Evolutionary conservation across 2,329 filamentous ascomycete genomes (phyloP).

Genomic region (Alternaria sp.): DNA sequence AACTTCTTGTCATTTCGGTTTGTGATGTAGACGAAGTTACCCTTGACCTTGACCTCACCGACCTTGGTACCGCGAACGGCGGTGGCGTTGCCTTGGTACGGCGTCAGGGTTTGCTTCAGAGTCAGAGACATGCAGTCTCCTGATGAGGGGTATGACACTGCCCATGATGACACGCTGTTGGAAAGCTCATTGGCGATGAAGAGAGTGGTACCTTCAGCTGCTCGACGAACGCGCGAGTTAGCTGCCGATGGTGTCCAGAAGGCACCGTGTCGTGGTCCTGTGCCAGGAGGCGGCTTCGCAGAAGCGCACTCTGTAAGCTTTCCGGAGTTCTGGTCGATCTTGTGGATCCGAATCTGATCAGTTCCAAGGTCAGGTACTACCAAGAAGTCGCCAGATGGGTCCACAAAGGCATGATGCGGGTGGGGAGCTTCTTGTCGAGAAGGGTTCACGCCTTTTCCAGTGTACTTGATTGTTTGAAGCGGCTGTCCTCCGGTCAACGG

Average conservation of each 20-base stretch:
- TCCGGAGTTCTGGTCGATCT: constrained; percentile 58
- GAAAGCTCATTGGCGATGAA: constrained; percentile 48
- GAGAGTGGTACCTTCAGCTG: constrained; percentile 33
- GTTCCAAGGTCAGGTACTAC: constrained; percentile 64
- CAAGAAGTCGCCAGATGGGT: constrained; percentile 61
- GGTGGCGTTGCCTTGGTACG: constrained; percentile 42
- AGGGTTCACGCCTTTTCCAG: constrained; percentile 54
- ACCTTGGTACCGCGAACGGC: constrained; percentile 43
- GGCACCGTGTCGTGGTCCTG: constrained; percentile 63
- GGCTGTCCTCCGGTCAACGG: constrained; percentile 41
- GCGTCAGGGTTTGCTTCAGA: constrained; percentile 44
- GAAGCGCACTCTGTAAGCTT: constrained; percentile 58
- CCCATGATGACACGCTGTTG: constrained; percentile 45
- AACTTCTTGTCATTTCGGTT: constrained; percentile 52
- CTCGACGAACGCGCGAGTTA: constrained; percentile 30
- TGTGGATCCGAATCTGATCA: constrained; percentile 64
- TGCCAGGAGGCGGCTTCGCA: constrained; percentile 56
- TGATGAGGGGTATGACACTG: constrained; percentile 38
- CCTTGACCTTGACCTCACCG: constrained; percentile 45
- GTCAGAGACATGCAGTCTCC: constrained; percentile 43
- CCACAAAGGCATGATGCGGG: constrained; percentile 62
- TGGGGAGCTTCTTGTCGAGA: constrained; percentile 65
- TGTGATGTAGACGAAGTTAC: constrained; percentile 45
- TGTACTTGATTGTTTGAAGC: constrained; percentile 43
- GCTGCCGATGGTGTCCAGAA: constrained; percentile 56